Conservation (phyloP, 2,329 filamentous ascomycete species). For the Aspergillus aculeatinus region DNA sequence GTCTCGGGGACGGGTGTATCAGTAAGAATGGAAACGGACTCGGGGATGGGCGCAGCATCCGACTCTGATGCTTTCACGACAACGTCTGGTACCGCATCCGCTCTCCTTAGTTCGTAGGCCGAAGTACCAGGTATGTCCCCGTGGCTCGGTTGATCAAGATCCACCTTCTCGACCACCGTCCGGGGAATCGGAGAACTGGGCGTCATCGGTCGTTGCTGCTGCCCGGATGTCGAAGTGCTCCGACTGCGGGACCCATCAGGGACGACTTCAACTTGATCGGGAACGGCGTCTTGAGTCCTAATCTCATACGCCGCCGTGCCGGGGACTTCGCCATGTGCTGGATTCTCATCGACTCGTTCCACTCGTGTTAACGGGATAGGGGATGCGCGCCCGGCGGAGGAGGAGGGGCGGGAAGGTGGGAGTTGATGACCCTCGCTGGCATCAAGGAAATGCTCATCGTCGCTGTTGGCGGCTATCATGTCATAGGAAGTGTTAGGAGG, state of each 20-base stretch:
- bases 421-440: constrained; percentile 56
- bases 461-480: constrained; percentile 50
- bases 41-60: constrained; percentile 12
- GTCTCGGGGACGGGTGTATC: constrained; percentile 43
- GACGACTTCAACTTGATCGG: constrained; percentile 63
- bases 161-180: constrained; percentile 62
- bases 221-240: constrained; percentile 42
- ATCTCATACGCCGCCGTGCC: constrained; percentile 61
- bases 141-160: constrained; percentile 55
- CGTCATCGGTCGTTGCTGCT: constrained; percentile 47
- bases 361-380: constrained; percentile 62
- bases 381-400: constrained; percentile 47
- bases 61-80: constrained; percentile 49
- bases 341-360: constrained; percentile 60
- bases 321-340: constrained; percentile 61
- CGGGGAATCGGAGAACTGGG: constrained; percentile 57
- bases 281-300: constrained; percentile 59
- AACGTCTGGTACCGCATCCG: constrained; percentile 60
- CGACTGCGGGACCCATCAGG: constrained; percentile 45
- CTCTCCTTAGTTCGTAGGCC: constrained; percentile 56
- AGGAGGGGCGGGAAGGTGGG: constrained; percentile 34
- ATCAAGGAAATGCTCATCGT: constrained; percentile 65
- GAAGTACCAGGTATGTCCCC: constrained; percentile 62
- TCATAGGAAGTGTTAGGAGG: constrained; percentile 6
- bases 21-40: constrained; percentile 1